phyloP scores from a whole-genome alignment of 805 yeast species.

The Myxozyma udenii region DNA sequence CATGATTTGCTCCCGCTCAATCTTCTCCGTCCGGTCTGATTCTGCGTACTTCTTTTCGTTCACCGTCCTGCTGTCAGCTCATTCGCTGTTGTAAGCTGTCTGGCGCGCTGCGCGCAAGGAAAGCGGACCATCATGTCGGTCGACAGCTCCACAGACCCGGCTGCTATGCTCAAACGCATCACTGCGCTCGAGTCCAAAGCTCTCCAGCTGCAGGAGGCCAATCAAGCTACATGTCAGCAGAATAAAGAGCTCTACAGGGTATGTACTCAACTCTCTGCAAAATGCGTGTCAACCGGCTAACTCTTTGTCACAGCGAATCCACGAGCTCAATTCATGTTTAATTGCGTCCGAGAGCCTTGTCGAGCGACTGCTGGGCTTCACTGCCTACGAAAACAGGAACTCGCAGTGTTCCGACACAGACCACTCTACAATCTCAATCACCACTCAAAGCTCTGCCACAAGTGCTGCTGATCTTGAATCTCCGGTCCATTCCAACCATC shows the following conservation, averaged over 20 bases:
- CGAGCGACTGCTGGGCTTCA: constrained; percentile 14
- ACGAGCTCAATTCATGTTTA: constrained; percentile 25
- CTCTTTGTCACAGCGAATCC: constrained; percentile 17
- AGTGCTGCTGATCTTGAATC: too few species aligned
- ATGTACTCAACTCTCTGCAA: neutral
- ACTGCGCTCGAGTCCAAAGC: constrained; percentile 17
- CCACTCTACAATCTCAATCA: too few species aligned
- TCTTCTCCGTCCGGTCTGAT: too few species aligned
- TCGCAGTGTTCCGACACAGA: neutral
- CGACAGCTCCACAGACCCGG: constrained; percentile 6
- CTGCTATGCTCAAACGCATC: constrained; percentile 21
- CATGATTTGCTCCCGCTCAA: too few species aligned
- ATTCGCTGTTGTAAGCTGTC: too few species aligned
- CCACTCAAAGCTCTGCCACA: too few species aligned
- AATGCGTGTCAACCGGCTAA: neutral
- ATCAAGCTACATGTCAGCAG: constrained; percentile 16
- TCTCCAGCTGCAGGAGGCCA: constrained; percentile 20
- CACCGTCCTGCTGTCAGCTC: too few species aligned
- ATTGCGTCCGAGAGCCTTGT: constrained; percentile 28
- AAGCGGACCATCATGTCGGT: neutral
- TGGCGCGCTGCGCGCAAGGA: too few species aligned
- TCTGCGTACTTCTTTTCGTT: too few species aligned
- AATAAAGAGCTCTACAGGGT: constrained; percentile 26
- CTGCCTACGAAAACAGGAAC: neutral
- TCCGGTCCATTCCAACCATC: too few species aligned